These are phyloP conservation scores for Poa annua DNA, from an alignment of 176 grass and related monocot species.

Conservation along the genomic window DNA sequence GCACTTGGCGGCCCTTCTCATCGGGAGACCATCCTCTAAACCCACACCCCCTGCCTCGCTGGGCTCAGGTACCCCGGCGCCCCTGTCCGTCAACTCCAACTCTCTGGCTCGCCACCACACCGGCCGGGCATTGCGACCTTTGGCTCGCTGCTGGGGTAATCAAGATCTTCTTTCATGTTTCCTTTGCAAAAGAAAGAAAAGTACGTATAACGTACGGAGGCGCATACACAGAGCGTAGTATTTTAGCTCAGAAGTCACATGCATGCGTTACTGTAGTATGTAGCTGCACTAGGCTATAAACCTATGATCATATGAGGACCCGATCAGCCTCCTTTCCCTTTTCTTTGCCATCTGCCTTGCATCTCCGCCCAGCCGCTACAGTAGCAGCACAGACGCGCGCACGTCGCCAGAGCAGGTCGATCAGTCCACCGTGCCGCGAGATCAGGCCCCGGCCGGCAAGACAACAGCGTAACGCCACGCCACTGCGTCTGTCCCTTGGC, in stretches of 20 bases:
- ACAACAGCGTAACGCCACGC: neutral
- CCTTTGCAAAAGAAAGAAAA: neutral
- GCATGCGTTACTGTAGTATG: neutral
- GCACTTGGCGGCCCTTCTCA: too few relatives aligned
- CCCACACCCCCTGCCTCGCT: too few relatives aligned
- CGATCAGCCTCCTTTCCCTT: neutral
- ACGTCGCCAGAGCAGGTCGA: conserved; percentile 12
- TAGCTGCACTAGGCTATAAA: neutral
- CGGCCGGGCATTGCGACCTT: too few relatives aligned
- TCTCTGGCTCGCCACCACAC: too few relatives aligned
- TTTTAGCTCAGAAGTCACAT: neutral
- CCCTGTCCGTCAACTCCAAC: too few relatives aligned
- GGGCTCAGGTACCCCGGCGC: too few relatives aligned
- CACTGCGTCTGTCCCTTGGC: neutral
- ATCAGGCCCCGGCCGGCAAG: neutral
- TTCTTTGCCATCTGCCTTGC: neutral
- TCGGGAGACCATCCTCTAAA: too few relatives aligned
- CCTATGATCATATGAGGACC: neutral
- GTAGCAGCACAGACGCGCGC: conserved; percentile 5
- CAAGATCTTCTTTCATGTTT: too few relatives aligned
- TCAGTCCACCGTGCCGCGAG: neutral
- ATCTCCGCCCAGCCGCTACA: neutral
- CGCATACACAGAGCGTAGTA: neutral
- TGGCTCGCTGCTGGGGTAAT: too few relatives aligned
- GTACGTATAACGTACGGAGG: neutral